Evolutionary conservation across 345 rosid genomes (phyloP).

Genomic region (Alliaria petiolata): DNA sequence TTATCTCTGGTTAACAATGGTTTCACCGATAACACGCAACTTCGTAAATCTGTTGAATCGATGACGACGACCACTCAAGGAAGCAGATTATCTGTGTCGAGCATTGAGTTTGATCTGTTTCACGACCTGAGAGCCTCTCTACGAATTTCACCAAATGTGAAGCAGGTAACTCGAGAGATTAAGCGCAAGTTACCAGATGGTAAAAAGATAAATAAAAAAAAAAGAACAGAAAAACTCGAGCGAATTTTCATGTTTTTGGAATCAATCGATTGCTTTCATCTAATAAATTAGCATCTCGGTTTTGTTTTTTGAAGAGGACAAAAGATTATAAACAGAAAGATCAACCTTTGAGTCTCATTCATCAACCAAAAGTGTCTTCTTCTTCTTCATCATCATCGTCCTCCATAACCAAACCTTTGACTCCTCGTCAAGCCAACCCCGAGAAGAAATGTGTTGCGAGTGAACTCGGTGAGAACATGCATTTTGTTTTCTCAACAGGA

Average conservation of each 20-base stretch:
- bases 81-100: slow-evolving; percentile 15
- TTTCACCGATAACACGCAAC: background rate
- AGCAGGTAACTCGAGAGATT: slow-evolving; percentile 9
- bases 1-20: slow-evolving; percentile 24
- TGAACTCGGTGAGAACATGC: slow-evolving; percentile 18
- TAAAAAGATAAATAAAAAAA: slow-evolving; percentile 21
- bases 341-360: slow-evolving; percentile 17
- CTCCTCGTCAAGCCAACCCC: slow-evolving; percentile 17
- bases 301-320: background rate
- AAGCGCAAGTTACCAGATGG: slow-evolving; percentile 12
- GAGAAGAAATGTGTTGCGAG: slow-evolving; percentile 6
- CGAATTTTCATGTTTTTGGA: background rate
- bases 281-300: background rate
- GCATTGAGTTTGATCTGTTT: slow-evolving; percentile 30
- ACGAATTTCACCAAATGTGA: background rate
- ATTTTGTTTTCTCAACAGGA: background rate
- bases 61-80: slow-evolving; percentile 2
- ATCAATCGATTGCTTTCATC: background rate
- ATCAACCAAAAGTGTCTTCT: slow-evolving; percentile 12
- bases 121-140: slow-evolving; percentile 20
- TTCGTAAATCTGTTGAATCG: slow-evolving; percentile 16
- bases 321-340: background rate
- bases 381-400: too few species aligned
- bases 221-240: too few species aligned
- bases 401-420: slow-evolving; percentile 5